Base-by-base conservation (phyloP, 805 yeast species). In the Saccharomycopsis fibuligera region DNA sequence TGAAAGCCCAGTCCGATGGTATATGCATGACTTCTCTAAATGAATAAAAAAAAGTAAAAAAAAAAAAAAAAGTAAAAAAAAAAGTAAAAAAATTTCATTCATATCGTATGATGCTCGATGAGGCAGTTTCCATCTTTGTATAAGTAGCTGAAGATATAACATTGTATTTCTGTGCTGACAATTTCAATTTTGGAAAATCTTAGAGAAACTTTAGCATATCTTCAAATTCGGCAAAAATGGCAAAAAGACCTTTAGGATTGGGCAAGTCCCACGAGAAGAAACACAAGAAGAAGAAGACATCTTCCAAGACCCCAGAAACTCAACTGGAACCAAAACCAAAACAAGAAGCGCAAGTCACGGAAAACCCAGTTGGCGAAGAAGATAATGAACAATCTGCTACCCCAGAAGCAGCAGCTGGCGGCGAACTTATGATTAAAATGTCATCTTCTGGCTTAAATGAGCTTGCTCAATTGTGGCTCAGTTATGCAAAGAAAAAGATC, bases 161-260 rank as follows among this genome's bases (percentile, higher is more conserved):
- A n/a, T n/a, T n/a, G n/a, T n/a, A n/a, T n/a, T n/a, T n/a, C n/a
- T n/a, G n/a, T n/a, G n/a, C n/a, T n/a, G n/a, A n/a, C n/a, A n/a
- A n/a, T n/a, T n/a, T n/a, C n/a, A n/a, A n/a, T n/a, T n/a, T n/a
- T n/a, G n/a, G n/a, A n/a, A n/a, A n/a, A n/a, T n/a, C n/a, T n/a
- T n/a, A n/a, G n/a, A n/a, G n/a, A n/a, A n/a, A n/a, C n/a, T n/a
- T n/a, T n/a, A n/a, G n/a, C n/a, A n/a, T n/a, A n/a, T n/a, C n/a
- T n/a, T n/a, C n/a, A n/a, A n/a, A n/a, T n/a, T n/a, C n/a, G n/a
- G n/a, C n/a, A 29, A 47, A 2, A 23, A 77, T 76, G 83, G 81
- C 75, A 27, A 83, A 83, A 57, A 74, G 89, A 68, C 79, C 86
- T 6, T 61, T 77, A 47, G 88, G 88, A 24, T 61, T 83, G 47